These are phyloP conservation scores for Colletotrichum abscissum DNA, from an alignment of 2,329 filamentous ascomycete species.

Conservation along the genomic window DNA sequence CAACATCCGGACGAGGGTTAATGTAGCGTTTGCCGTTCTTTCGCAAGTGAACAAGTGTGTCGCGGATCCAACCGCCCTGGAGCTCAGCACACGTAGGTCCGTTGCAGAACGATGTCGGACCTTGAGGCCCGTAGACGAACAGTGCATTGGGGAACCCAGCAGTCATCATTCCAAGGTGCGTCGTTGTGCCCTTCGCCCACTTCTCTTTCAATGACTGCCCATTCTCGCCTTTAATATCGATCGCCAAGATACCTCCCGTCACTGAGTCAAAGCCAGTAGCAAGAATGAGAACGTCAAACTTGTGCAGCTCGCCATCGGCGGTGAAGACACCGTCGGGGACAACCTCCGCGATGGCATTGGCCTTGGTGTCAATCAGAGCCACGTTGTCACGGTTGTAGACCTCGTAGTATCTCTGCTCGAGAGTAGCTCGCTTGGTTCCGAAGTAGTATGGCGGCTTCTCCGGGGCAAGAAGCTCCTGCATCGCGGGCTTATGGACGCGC, in stretches of 20 bases:
- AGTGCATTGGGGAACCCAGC: too few species aligned
- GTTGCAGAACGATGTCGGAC: too few species aligned
- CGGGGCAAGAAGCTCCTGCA: neutral
- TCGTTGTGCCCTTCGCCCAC: neutral
- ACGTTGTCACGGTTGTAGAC: constrained; percentile 55
- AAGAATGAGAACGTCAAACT: constrained; percentile 40
- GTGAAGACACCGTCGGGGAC: constrained; percentile 5
- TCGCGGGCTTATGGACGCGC: neutral
- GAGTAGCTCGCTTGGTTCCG: constrained; percentile 50
- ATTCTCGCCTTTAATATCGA: constrained; percentile 49
- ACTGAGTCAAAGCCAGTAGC: constrained; percentile 52
- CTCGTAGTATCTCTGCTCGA: constrained; percentile 58
- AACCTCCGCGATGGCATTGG: constrained; percentile 14
- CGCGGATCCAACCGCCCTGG: too few species aligned
- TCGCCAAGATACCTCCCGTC: constrained; percentile 50
- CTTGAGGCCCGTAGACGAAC: too few species aligned
- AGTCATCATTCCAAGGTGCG: too few species aligned
- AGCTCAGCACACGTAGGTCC: too few species aligned
- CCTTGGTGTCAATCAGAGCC: constrained; percentile 50
- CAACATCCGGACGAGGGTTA: too few species aligned
- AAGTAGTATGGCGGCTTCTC: constrained; percentile 7
- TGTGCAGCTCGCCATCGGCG: constrained; percentile 20
- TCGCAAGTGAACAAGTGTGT: too few species aligned
- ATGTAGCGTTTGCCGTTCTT: too few species aligned
- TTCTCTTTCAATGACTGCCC: constrained; percentile 34